These are phyloP conservation scores for Naganishia vaughanmartiniae DNA, from an alignment of 768 basidiomycete species.

Conservation along the genomic window DNA sequence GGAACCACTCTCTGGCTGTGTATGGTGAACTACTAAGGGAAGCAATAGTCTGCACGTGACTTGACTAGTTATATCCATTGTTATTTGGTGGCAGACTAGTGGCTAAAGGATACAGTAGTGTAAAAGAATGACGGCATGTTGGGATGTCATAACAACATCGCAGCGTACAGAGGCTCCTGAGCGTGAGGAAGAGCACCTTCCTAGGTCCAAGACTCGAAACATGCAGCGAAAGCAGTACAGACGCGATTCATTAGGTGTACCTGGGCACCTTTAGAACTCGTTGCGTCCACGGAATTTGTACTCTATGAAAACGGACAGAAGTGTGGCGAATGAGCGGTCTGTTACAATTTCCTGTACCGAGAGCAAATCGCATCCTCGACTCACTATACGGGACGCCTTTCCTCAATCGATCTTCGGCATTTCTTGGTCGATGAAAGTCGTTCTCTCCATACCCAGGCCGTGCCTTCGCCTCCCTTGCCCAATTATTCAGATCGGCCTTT, in stretches of 20 bases:
- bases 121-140: background rate
- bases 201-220: background rate
- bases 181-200: background rate
- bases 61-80: background rate
- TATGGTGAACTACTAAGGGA: too few species aligned
- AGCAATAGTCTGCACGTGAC: background rate
- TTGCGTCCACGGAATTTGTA: conserved; percentile 33
- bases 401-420: conserved; percentile 74
- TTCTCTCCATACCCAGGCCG: conserved; percentile 69
- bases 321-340: background rate
- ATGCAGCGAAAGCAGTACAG: background rate
- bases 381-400: conserved; percentile 53
- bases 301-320: background rate
- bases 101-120: conserved; percentile 21
- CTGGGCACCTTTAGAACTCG: conserved; percentile 18
- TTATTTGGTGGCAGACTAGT: background rate
- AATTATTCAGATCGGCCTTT: conserved; percentile 60
- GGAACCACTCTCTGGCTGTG: too few species aligned
- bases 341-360: too few species aligned
- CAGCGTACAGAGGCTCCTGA: background rate
- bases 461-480: conserved; percentile 56
- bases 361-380: conserved; percentile 25
- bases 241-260: background rate
- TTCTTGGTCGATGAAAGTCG: conserved; percentile 71
- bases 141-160: background rate